Evolutionary conservation across 2,329 filamentous ascomycete species (phyloP).

Genomic region (Colletotrichum karsti): DNA sequence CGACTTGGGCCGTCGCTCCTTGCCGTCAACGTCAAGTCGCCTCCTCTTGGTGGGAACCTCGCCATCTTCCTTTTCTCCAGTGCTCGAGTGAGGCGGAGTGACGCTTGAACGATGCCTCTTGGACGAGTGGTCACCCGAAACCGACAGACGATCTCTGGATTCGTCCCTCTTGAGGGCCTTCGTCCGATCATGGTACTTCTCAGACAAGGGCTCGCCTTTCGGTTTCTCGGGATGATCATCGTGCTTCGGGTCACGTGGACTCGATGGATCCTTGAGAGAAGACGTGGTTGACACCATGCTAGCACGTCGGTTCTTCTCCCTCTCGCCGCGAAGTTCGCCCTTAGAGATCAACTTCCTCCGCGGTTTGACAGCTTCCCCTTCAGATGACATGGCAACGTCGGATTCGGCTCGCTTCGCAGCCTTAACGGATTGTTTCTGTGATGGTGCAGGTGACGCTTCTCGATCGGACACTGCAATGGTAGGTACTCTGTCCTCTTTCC

Average conservation of each 20-base stretch:
- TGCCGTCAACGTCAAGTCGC: conserved; percentile 62
- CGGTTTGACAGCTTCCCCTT: conserved; percentile 66
- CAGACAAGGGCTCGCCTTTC: conserved; percentile 51
- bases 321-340: conserved; percentile 67
- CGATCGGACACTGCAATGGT: conserved; percentile 60
- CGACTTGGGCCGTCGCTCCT: conserved; percentile 57
- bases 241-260: conserved; percentile 57
- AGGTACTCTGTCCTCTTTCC: conserved; percentile 62
- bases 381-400: conserved; percentile 62
- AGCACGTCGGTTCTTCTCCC: conserved; percentile 65
- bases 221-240: conserved; percentile 60
- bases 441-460: conserved; percentile 57
- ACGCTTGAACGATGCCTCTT: conserved; percentile 68
- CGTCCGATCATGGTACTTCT: conserved; percentile 67
- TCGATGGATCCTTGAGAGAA: conserved; percentile 60
- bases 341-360: conserved; percentile 71
- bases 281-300: conserved; percentile 67
- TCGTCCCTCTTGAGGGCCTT: conserved; percentile 70
- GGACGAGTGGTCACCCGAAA: conserved; percentile 58
- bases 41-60: conserved; percentile 64
- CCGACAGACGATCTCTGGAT: conserved; percentile 62
- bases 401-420: conserved; percentile 59
- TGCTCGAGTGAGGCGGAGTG: conserved; percentile 63
- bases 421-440: conserved; percentile 58
- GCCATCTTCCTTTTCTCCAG: conserved; percentile 60